Evolutionary conservation across 257 asterid genomes (phyloP).

Genomic region (Solanum lycopersicoides): DNA sequence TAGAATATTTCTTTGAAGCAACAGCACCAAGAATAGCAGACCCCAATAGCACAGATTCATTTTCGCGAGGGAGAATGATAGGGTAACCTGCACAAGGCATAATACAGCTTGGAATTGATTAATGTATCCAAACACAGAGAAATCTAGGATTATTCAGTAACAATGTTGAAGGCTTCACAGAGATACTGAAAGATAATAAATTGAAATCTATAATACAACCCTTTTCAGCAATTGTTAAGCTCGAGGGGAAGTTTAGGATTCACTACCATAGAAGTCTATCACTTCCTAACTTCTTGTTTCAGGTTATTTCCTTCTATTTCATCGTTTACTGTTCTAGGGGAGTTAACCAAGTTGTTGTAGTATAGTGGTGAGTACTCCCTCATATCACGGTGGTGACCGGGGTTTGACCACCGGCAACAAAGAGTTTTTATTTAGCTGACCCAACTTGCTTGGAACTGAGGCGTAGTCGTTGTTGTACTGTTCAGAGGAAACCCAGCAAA

Average conservation of each 20-base stretch:
- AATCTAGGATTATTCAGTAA: neutral
- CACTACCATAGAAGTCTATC: neutral
- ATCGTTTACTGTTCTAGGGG: neutral
- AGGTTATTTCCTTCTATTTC: neutral
- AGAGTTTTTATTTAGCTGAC: neutral
- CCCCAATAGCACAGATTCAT: slow-evolving; percentile 86
- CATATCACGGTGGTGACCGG: neutral
- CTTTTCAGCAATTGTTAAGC: neutral
- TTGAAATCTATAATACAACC: neutral
- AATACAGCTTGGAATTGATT: neutral
- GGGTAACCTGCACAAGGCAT: slow-evolving; percentile 49
- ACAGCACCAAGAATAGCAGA: slow-evolving; percentile 98
- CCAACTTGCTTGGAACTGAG: neutral
- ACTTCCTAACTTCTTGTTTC: neutral
- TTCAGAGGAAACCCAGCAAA: neutral
- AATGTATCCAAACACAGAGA: neutral
- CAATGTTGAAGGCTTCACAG: neutral
- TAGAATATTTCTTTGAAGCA: slow-evolving; percentile 72
- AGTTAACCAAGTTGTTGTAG: neutral
- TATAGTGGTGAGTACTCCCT: neutral
- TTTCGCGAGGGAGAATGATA: slow-evolving; percentile 83
- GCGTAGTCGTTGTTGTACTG: neutral
- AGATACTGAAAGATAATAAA: neutral
- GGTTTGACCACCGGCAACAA: neutral
- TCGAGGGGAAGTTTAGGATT: neutral